Evolutionary conservation across 257 asterid species (phyloP).

Genomic region (Mentha longifolia): DNA sequence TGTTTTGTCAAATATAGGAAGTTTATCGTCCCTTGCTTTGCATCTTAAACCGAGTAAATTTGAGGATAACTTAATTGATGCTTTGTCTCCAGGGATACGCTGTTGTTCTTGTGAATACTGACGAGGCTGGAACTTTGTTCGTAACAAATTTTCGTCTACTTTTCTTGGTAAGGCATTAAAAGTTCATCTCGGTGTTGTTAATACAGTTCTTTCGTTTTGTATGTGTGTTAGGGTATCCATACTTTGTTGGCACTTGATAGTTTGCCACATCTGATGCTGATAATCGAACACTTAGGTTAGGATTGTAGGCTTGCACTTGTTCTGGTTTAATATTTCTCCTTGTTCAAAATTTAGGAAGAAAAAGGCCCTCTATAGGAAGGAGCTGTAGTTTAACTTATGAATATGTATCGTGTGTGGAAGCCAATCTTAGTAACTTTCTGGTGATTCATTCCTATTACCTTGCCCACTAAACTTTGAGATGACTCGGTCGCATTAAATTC

Average conservation of each 20-base stretch:
- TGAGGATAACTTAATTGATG: slow-evolving; percentile 36
- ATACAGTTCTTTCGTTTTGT: neutral
- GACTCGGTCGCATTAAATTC: neutral
- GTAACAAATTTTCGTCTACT: slow-evolving; percentile 95
- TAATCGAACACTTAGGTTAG: neutral
- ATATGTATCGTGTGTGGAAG: neutral
- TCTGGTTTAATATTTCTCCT: neutral
- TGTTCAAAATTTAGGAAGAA: neutral
- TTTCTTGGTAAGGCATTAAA: slow-evolving; percentile 66
- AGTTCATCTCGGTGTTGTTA: neutral
- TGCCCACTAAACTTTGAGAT: slow-evolving; percentile 7
- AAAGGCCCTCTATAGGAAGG: neutral
- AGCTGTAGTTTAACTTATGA: neutral
- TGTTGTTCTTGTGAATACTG: slow-evolving; percentile 94
- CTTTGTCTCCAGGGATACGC: slow-evolving; percentile 70
- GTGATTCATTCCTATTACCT: neutral
- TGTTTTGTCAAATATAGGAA: slow-evolving; percentile 6
- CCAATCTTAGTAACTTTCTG: neutral
- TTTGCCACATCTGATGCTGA: slow-evolving; percentile 9
- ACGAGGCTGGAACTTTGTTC: slow-evolving; percentile 88
- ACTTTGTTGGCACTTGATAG: neutral
- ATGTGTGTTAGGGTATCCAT: neutral
- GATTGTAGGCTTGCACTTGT: neutral
- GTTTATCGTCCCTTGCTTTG: slow-evolving; percentile 7
- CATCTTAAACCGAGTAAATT: neutral